Evolutionary conservation across 305 asterid species (phyloP), one percentile per base, ranked within the genome.

Genomic region (Salvia sclarea): DNA sequence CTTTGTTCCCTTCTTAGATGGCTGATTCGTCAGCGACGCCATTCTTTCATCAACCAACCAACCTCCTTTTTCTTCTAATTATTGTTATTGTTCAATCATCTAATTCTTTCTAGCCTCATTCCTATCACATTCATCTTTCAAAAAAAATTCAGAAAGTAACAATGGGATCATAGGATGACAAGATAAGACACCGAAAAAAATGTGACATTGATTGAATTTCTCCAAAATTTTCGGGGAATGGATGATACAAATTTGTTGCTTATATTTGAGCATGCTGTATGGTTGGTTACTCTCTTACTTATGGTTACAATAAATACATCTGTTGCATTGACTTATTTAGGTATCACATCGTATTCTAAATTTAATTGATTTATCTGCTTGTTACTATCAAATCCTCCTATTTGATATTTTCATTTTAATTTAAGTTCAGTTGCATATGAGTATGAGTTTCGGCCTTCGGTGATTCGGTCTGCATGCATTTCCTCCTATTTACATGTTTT

Each of bases 1-100:
- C 8, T 76, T 77, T 3, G 16, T 24, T 0, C 69, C 73, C 71
- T 81, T 81, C 71, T 81, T 81, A 14, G 83, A 78, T 28, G 79
- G 22, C 69, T 81, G 85, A 45, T 58, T 72, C 11, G 77, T 44
- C 57, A 81, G 47, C 61, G 73, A 43, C 50, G 83, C 75, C 81
- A 78, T 80, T 53, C 24, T 2, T 25, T 8, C 43, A 37, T 25
- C 30, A 25, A 25, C 30, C 43, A 5, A 8, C 40, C 9, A n/a
- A n/a, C n/a, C n/a, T n/a, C n/a, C n/a, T n/a, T n/a, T n/a, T n/a
- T n/a, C n/a, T n/a, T n/a, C n/a, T n/a, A n/a, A n/a, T n/a, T n/a
- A n/a, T n/a, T n/a, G n/a, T 35, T 35, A 9, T 37, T 9, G 13
- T 5, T 37, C 43, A 2, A 37, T 37, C 43, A 25, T 25, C 2